Conservation (phyloP, 805 yeast species). For the Pichia nanzhaoensis region DNA sequence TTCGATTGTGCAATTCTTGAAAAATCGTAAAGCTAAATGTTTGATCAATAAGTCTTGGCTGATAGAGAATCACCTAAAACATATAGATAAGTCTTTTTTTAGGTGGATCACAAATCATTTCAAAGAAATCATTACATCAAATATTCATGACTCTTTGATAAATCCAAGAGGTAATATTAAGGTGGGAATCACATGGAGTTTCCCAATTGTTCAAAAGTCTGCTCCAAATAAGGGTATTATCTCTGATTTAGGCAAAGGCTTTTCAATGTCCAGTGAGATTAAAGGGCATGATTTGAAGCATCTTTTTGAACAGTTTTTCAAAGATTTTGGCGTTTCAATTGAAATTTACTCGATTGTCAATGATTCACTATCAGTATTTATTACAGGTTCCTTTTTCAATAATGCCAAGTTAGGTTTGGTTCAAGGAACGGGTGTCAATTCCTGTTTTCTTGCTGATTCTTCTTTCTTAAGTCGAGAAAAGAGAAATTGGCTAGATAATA, state of each 20-base stretch:
- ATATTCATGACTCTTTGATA: neutral
- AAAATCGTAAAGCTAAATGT: slow-evolving; percentile 13
- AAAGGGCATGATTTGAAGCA: slow-evolving; percentile 35
- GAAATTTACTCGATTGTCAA: slow-evolving; percentile 45
- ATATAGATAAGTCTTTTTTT: slow-evolving; percentile 5
- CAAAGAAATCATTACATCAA: neutral
- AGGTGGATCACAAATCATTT: slow-evolving; percentile 4
- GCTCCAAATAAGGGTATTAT: slow-evolving; percentile 39
- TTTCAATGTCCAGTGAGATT: slow-evolving; percentile 37
- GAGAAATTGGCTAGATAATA: neutral
- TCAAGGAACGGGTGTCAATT: slow-evolving; percentile 63
- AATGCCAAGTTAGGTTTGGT: slow-evolving; percentile 47
- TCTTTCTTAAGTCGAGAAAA: slow-evolving; percentile 20
- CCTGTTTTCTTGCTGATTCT: slow-evolving; percentile 35
- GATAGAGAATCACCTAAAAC: slow-evolving; percentile 7
- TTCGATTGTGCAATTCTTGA: slow-evolving; percentile 17
- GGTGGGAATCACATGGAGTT: slow-evolving; percentile 51
- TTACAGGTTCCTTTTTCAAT: slow-evolving; percentile 38
- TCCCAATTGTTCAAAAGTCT: slow-evolving; percentile 40
- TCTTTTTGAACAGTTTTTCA: slow-evolving; percentile 31
- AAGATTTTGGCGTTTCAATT: slow-evolving; percentile 24
- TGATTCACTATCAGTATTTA: slow-evolving; percentile 57
- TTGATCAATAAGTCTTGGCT: slow-evolving; percentile 8
- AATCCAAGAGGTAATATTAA: slow-evolving; percentile 25
- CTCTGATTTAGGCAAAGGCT: slow-evolving; percentile 57